Percentiles rank a stretch among this genome's conserved stretches.
Conservation (phyloP, 345 rosid genomes). For the Viola odorata region DNA sequence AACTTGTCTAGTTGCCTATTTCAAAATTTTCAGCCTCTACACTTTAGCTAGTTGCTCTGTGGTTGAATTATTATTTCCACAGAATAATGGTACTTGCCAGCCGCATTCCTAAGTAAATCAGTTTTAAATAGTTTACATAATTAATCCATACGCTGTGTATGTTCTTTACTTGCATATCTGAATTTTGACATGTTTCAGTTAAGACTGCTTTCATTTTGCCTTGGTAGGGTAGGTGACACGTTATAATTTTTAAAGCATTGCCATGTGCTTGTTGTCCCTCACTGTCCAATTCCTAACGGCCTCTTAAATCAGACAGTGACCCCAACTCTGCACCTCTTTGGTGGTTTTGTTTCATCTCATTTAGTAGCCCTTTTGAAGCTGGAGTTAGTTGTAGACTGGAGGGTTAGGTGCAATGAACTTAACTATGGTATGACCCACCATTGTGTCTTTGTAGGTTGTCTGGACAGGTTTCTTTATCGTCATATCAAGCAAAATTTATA, state of each 20-base stretch:
- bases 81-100: no score
- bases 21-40: no score
- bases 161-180: no score
- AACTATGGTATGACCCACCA: slow-evolving; percentile 23
- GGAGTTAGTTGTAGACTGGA: slow-evolving; percentile 13
- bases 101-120: no score
- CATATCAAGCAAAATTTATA: background rate
- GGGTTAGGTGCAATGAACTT: slow-evolving; percentile 25
- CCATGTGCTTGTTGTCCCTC: slow-evolving; percentile 20
- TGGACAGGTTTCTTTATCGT: slow-evolving; percentile 10
- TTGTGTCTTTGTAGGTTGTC: slow-evolving; percentile 7
- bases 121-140: no score
- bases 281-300: slow-evolving; percentile 17
- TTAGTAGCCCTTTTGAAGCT: slow-evolving; percentile 2
- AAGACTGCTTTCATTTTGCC: background rate
- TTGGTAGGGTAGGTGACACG: slow-evolving; percentile 31
- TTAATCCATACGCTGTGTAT: no score
- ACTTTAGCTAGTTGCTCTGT: no score
- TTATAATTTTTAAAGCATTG: slow-evolving; percentile 15
- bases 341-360: slow-evolving; percentile 13
- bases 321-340: slow-evolving; percentile 20
- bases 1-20: no score
- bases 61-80: no score
- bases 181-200: background rate
- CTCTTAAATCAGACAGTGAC: slow-evolving; percentile 21